Evolutionary conservation across 257 asterid genomes (phyloP).

Genomic region (Nicotiana paniculata): DNA sequence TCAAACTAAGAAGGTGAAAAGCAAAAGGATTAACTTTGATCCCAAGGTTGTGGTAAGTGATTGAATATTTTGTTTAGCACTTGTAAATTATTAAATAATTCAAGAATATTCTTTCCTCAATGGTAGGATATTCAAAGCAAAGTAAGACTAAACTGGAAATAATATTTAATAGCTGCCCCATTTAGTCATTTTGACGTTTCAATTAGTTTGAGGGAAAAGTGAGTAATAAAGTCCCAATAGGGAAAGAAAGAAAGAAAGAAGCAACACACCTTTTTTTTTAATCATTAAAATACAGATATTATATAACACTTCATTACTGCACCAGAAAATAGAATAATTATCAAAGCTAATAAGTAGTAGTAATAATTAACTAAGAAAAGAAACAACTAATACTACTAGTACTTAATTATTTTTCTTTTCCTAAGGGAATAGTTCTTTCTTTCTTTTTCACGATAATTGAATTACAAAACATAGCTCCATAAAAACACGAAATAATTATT

Average conservation of each 20-base stretch:
- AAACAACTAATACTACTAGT: not conserved
- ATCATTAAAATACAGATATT: not conserved
- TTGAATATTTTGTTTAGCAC: conserved; percentile 10
- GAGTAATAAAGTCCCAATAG: not conserved
- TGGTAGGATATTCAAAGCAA: conserved; percentile 33
- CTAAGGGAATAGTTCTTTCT: not conserved
- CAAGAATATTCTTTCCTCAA: conserved; percentile 47
- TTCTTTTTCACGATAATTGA: not conserved
- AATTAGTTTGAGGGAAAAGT: not conserved
- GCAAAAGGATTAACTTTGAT: conserved; percentile 26
- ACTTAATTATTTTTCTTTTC: not conserved
- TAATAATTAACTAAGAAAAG: not conserved
- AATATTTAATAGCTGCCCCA: not conserved
- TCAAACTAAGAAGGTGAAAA: conserved; percentile 33
- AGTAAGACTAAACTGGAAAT: not conserved
- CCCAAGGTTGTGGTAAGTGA: conserved; percentile 19
- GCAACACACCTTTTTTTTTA: not conserved
- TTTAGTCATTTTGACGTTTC: not conserved
- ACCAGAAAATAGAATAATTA: not conserved
- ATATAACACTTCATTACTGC: not conserved
- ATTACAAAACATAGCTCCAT: conserved; percentile 10
- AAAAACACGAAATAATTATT: not conserved
- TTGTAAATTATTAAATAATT: conserved; percentile 19
- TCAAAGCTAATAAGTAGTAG: not conserved
- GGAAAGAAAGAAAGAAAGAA: not conserved